Evolutionary conservation across 2,329 filamentous ascomycete genomes (phyloP).

Genomic region (Xylariaceae sp.): DNA sequence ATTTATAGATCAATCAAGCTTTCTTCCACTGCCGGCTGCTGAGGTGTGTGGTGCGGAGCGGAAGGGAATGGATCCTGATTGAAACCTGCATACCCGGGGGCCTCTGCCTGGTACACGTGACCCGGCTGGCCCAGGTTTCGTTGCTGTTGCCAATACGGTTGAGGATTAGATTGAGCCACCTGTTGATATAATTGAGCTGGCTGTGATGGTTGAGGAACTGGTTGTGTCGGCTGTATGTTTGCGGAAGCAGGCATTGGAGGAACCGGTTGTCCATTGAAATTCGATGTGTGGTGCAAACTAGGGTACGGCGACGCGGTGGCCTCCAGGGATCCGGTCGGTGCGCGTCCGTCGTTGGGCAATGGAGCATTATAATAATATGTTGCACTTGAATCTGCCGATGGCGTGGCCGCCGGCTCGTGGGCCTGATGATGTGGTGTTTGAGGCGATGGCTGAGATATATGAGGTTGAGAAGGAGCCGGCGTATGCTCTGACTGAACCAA

Average conservation of each 20-base stretch:
- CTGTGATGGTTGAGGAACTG: constrained; percentile 28
- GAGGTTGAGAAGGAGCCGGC: constrained; percentile 25
- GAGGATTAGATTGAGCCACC: constrained; percentile 36
- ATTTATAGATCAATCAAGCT: constrained; percentile 70
- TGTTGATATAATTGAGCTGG: constrained; percentile 35
- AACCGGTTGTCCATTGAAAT: constrained; percentile 43
- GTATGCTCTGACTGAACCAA: constrained; percentile 34
- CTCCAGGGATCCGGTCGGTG: constrained; percentile 41
- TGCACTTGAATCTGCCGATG: constrained; percentile 49
- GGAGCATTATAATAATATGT: constrained; percentile 55
- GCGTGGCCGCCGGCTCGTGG: constrained; percentile 32
- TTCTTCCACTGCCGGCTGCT: constrained; percentile 63
- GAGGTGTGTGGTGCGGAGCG: constrained; percentile 59
- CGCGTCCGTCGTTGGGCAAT: constrained; percentile 35
- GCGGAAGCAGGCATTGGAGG: constrained; percentile 36
- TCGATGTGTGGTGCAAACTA: constrained; percentile 46
- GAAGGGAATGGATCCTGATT: constrained; percentile 61
- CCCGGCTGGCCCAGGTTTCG: constrained; percentile 42
- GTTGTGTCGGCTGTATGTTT: constrained; percentile 25
- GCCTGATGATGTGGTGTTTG: constrained; percentile 31
- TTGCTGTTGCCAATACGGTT: constrained; percentile 49
- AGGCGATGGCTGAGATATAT: constrained; percentile 30
- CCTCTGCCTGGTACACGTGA: constrained; percentile 34
- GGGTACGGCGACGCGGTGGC: constrained; percentile 49
- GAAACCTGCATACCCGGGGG: constrained; percentile 46